phyloP scores from a whole-genome alignment of 2,329 filamentous ascomycete genomes.

The Amauroascus verrucosus region DNA sequence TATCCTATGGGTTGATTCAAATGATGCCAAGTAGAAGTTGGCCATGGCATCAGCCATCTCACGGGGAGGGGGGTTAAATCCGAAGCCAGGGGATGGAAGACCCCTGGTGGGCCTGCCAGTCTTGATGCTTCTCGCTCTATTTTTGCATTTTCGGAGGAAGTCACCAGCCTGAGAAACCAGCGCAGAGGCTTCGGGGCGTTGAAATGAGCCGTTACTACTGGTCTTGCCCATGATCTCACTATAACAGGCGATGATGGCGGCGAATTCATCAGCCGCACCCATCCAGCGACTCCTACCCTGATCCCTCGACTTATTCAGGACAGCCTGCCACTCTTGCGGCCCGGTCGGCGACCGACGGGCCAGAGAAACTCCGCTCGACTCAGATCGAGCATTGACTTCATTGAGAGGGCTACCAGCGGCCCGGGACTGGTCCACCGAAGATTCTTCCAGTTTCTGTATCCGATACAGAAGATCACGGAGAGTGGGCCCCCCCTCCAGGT shows the following conservation, averaged over 20 bases:
- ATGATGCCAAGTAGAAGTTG: slow-evolving; percentile 22
- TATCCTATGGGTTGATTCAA: slow-evolving; percentile 18
- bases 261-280: slow-evolving; percentile 4
- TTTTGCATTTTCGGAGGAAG: slow-evolving; percentile 16
- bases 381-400: neutral
- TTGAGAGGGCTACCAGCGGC: neutral
- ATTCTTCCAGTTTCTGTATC: slow-evolving; percentile 9
- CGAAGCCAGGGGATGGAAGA: slow-evolving; percentile 7
- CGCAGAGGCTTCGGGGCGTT: neutral
- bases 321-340: slow-evolving; percentile 6
- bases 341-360: neutral
- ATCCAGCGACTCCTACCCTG: slow-evolving; percentile 8
- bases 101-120: slow-evolving; percentile 15
- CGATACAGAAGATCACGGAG: slow-evolving; percentile 4
- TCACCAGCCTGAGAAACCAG: neutral
- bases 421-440: neutral
- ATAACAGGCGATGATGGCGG: slow-evolving; percentile 7
- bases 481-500: neutral
- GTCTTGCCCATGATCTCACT: neutral
- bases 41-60: slow-evolving; percentile 16
- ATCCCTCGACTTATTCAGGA: slow-evolving; percentile 5
- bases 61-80: slow-evolving; percentile 11
- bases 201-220: neutral
- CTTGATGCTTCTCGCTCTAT: slow-evolving; percentile 17
- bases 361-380: neutral